phyloP scores from a whole-genome alignment of 805 yeast genomes.

The Kodamaea leandrae region DNA sequence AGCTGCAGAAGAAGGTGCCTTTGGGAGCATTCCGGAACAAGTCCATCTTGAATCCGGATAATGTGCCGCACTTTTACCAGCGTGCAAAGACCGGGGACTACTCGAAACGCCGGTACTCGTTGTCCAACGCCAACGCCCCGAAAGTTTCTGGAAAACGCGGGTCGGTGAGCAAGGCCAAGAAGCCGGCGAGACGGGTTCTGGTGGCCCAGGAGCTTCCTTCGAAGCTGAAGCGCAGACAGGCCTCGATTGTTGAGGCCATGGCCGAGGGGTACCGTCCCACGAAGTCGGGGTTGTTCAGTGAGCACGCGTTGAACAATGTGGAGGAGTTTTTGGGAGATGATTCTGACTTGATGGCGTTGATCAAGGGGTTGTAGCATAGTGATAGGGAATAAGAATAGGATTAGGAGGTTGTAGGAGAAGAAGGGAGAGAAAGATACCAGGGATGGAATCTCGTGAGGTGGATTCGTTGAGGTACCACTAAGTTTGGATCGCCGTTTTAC shows the following conservation, averaged over 20 bases:
- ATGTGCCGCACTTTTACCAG: slow-evolving; percentile 23
- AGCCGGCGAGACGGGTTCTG: slow-evolving; percentile 5
- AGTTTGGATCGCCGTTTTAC: no score
- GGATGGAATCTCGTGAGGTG: no score
- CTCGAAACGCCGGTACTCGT: slow-evolving; percentile 24
- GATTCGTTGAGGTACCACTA: no score
- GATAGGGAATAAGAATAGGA: no score
- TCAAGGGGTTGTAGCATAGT: slow-evolving; percentile 29
- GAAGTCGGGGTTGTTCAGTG: slow-evolving; percentile 73
- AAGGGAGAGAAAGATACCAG: no score
- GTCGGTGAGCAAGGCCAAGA: slow-evolving; percentile 7
- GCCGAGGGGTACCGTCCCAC: slow-evolving; percentile 75
- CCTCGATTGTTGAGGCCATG: slow-evolving; percentile 71
- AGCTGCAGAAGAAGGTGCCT: slow-evolving; percentile 55
- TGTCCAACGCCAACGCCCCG: slow-evolving; percentile 10
- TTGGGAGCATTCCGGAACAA: slow-evolving; percentile 89
- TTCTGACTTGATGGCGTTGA: slow-evolving; percentile 43
- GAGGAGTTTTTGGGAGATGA: slow-evolving; percentile 65
- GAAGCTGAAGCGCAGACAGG: slow-evolving; percentile 51
- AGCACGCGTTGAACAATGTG: slow-evolving; percentile 68
- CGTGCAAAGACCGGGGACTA: slow-evolving; percentile 27
- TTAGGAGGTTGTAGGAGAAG: no score
- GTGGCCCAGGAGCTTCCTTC: slow-evolving; percentile 17
- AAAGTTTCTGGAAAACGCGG: slow-evolving; percentile 10
- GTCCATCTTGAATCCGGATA: slow-evolving; percentile 30